A percentile compares a stretch with the other conserved stretches of the same genome.
Conservation (phyloP, 2,329 filamentous ascomycete genomes). For the Penicillium brasilianum region DNA sequence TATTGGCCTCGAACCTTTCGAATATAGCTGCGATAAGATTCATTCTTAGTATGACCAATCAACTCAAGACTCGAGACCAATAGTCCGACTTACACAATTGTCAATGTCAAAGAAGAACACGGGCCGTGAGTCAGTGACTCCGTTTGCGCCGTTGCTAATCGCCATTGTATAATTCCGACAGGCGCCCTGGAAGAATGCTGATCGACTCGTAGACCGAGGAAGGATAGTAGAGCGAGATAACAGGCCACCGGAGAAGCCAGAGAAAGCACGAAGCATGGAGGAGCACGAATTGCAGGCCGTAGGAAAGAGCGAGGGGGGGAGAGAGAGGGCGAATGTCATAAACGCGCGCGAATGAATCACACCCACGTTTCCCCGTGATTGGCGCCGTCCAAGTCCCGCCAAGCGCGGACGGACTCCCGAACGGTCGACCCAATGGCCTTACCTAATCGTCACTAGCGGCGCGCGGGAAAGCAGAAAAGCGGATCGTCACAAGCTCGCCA, state of each 20-base stretch:
- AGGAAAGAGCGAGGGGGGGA: background rate
- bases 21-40: conserved; percentile 66
- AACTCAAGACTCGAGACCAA: no score
- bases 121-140: conserved; percentile 49
- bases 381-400: background rate
- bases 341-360: conserved; percentile 5
- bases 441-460: conserved; percentile 26
- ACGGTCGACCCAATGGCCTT: conserved; percentile 12
- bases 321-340: conserved; percentile 1
- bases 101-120: conserved; percentile 91
- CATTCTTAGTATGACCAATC: conserved; percentile 18
- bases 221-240: conserved; percentile 9
- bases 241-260: conserved; percentile 11
- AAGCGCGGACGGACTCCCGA: background rate
- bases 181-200: conserved; percentile 2
- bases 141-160: conserved; percentile 27
- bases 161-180: conserved; percentile 28
- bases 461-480: conserved; percentile 17
- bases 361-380: conserved; percentile 16
- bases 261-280: conserved; percentile 26
- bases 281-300: conserved; percentile 1
- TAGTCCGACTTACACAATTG: conserved; percentile 71
- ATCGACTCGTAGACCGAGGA: conserved; percentile 7
- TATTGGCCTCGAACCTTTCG: conserved; percentile 65
- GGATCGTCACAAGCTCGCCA: conserved; percentile 15